Evolutionary conservation across 331 rosid species (phyloP).

Genomic region (Acacia pycnantha): DNA sequence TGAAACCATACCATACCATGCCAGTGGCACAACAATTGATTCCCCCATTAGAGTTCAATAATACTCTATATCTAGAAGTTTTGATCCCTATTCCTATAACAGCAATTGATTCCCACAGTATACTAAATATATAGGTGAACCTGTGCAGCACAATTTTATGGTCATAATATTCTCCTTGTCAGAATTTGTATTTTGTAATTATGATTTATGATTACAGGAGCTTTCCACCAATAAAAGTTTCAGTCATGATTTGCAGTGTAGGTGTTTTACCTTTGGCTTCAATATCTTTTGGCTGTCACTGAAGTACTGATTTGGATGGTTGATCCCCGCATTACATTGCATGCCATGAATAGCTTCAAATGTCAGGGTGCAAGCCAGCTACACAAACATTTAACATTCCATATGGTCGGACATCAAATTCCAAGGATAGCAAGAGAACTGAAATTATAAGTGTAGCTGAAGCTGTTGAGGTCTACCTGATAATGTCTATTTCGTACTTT

Average conservation of each 20-base stretch:
- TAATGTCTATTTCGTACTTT: constrained; percentile 88
- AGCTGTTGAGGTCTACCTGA: constrained; percentile 70
- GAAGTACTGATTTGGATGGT: constrained; percentile 97
- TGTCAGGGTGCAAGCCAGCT: constrained; percentile 95
- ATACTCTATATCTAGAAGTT: background rate
- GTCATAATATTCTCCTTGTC: background rate
- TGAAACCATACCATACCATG: background rate
- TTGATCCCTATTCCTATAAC: background rate
- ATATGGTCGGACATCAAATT: constrained; percentile 28
- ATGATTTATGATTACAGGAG: background rate
- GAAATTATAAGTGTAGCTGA: constrained; percentile 17
- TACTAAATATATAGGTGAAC: background rate
- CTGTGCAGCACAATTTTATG: background rate
- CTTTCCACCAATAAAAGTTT: constrained; percentile 2
- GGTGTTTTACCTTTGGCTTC: constrained; percentile 51
- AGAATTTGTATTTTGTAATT: background rate
- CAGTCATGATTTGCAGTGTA: constrained; percentile 6
- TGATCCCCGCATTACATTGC: constrained; percentile 83
- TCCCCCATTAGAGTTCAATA: background rate
- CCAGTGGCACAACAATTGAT: too few species aligned
- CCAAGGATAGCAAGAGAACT: constrained; percentile 22
- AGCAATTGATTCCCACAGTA: background rate
- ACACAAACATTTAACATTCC: constrained; percentile 30
- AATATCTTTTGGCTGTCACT: constrained; percentile 73
- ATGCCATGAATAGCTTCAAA: constrained; percentile 80